Base-by-base conservation (phyloP, 129 eudicot genomes). In the Erigeron canadensis region DNA sequence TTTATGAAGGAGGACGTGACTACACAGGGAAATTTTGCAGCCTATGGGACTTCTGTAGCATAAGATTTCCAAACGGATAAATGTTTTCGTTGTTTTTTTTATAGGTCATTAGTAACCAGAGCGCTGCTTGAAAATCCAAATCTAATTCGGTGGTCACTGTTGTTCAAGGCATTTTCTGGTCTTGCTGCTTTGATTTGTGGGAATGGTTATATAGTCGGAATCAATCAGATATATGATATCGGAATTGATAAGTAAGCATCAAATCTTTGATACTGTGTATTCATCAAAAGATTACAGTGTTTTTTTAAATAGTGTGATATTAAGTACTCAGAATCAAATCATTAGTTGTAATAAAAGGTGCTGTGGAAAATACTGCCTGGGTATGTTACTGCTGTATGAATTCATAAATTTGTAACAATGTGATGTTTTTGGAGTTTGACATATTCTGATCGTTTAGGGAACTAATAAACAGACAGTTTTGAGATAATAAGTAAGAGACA, bases 191-290 rank as follows among this genome's bases (percentile, higher is more conserved):
- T 94, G 70, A 85, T 94, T 68, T 94, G 99, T 50, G 99, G 99
- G 46, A 94, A 94, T 78, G 99, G 99, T 73, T 94, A 87, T 79
- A 94, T 94, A 34, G 99, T 94, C 42, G 99, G 99, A 78, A 87
- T 94, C 63, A 94, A 94, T 81, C 99, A 94, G 84, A 94, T 94
- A 70, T 94, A 94, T 81, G 99, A 94, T 76, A 91, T 94, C 48
- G 97, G 97, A 53, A 94, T 94, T 65, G 99, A 94, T 86, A 94
- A 94, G 99, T 94, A 90, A 91, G 95, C 42, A 18, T 59, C 6
- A 10, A 12, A 17, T 37, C 2, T 0, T 19, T 42, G 18, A 37
- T 62, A 61, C 77, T 13, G 40, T 13, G 40, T 47, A 8, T 41
- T 19, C 42, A 5, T 37, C 17, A 19, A 11, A 62, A n/a, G 17